Base-by-base conservation (phyloP, 139 green algal species). In the Axilococcus clingmanii region DNA sequence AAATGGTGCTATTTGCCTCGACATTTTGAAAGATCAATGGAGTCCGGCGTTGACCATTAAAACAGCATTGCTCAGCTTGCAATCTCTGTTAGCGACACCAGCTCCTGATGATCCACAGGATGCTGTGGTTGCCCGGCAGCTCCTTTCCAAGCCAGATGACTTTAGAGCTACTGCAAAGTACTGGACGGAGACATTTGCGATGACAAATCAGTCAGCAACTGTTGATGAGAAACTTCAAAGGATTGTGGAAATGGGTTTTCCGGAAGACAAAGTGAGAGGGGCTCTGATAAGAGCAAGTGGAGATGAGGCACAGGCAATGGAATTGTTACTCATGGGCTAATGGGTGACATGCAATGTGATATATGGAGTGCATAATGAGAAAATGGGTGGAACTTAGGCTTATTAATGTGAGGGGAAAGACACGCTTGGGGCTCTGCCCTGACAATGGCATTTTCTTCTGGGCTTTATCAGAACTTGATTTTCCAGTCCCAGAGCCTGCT, bases 1-100 rank as follows among this genome's bases (percentile, higher is more conserved):
- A 24, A 77, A 93, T 67, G 92, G 92, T 1, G 76, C 70, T 48
- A 97, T 99, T 60, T 97, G 90, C 70, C 69, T 99, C 28, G 92
- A 98, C 55, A 94, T 98, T 38, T 61, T 99, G 28, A 96, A 97
- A 63, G 92, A 98, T 51, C 85, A 94, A 64, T 99, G 92, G 92
- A 92, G 72, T 44, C 92, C 92, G 7, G 92, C 92, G 3, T 74
- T 97, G 1, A 98, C 92, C 8, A 66, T 82, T 2, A 98, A 97
- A 59, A 97, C 91, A 19, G 92, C 91, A 15, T 66, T 99, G 40
- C 73, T 99, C 7, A 92, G 78, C 36, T 56, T 98, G 41, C 92
- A 99, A 57, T 81, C 90, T 7, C 72, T 98, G 52, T 66, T 97
- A 47, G 79, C 83, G n/a, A 85, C 75, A 3, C 91, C 91, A 5